Base-by-base conservation (phyloP, 2,329 filamentous ascomycete species). In the Aotearoamyces nothofagi region DNA sequence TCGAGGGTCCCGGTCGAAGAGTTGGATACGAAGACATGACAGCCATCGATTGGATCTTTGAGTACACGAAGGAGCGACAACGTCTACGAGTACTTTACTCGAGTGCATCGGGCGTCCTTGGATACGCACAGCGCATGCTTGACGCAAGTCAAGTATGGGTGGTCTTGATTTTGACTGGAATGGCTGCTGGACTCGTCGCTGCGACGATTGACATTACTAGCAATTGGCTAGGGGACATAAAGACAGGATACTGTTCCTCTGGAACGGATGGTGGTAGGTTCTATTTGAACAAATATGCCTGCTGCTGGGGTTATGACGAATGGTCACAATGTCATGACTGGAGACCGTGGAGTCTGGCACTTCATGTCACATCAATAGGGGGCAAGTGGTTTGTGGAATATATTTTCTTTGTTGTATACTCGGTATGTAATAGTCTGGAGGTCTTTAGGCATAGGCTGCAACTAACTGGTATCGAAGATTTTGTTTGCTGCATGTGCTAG, bases 31-130 rank as follows among this genome's bases (percentile, higher is more conserved):
- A 94, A 47, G 80, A 98, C 55, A 63, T 94, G 51, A 94, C 87
- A 10, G 87, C 90, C 33, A 98, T 98, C 51, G 90, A 98, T 58
- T 98, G 90, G 90, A 96, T 96, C 49, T 96, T 93, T 45, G 90
- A 98, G 54, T 93, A 96, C 49, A 90, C 81, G 29, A 94, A 94
- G 53, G 90, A 98, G 57, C 72, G 90, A 12, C 83, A 92, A 52
- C 72, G 90, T 14, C 58, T 92, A 44, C 71, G 83, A n/a, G 68
- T 78, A 16, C 60, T 98, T 12, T 69, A 73, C 31, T 69, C 78
- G 0, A 70, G 67, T 42, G 67, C 73, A 5, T 63, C 69, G 12
- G 81, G 84, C 0, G 41, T 93, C 4, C 35, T 86, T 12, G 83
- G 84, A 9, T 72, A 83, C 43, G 44, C 78, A 30, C 74, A 69